Base-by-base conservation (phyloP, 2,329 filamentous ascomycete species). In the Knufia fluminis region DNA sequence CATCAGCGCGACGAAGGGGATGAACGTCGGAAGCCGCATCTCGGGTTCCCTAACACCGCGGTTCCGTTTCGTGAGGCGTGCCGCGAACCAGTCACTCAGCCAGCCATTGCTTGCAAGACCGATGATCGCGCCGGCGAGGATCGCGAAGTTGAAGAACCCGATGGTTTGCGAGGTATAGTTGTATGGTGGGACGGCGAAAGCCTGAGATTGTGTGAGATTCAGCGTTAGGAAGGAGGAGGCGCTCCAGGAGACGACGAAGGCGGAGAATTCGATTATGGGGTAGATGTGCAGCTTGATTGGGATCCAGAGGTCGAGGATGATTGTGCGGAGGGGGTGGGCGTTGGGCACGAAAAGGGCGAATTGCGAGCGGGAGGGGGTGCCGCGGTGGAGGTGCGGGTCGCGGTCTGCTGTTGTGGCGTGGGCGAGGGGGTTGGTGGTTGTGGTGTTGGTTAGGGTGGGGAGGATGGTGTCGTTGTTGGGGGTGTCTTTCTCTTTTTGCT, bases 281-380 rank as follows among this genome's bases (percentile, higher is more conserved):
- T 78, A 83, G 0, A 70, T 56, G 59, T 80, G 75, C 1, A 83
- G 67, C 56, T 81, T 79, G 73, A 76, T 80, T 0, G 80, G 80
- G 6, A 78, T 70, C 72, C 73, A 80, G 19, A 83, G 67, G 55
- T 79, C 77, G 24, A 71, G 61, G 1, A 76, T 36, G 23, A 82
- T 66, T 19, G 67, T 70, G 55, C 65, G 64, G 36, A 64, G 38
- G 19, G 59, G 64, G 39, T 75, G 66, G 1, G 71, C 64, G 55
- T 71, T 74, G 0, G 68, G 60, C 52, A 77, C 73, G 60, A 69
- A 78, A 3, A 79, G 49, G 22, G 64, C 65, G 71, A 78, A 83
- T 62, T 83, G 79, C 46, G 59, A 53, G 54, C 75, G 77, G 23
- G 66, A 72, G 0, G 80, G 80, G 1, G 52, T 64, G 3, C 80